Percentiles rank a stretch among this genome's conserved stretches.
phyloP scores from a whole-genome alignment of 2,329 filamentous ascomycete species.

The Mycogone perniciosa region DNA sequence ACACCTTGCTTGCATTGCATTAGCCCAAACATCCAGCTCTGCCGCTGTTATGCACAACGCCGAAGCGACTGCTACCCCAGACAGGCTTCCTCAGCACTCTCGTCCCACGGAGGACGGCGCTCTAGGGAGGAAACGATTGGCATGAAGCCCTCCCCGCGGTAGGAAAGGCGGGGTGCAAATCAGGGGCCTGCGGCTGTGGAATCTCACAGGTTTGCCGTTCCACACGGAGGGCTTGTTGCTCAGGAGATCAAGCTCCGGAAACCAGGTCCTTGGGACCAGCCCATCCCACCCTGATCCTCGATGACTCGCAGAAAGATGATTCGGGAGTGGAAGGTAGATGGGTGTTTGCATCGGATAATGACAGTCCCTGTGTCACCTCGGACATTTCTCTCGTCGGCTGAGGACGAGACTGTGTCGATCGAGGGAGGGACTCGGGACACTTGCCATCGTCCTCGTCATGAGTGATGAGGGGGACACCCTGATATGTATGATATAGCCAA shows the following conservation, averaged over 20 bases:
- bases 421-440: neutral
- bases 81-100: no score
- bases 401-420: neutral
- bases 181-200: neutral
- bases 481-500: no score
- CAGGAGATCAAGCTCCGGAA: neutral
- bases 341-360: neutral
- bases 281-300: constrained; percentile 4
- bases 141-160: no score
- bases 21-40: no score
- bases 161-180: no score
- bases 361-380: neutral
- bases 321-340: constrained; percentile 14
- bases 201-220: neutral
- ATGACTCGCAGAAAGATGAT: constrained; percentile 23
- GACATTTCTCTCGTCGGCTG: neutral
- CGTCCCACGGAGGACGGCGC: no score
- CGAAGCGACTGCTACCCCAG: no score
- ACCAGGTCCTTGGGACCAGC: constrained; percentile 14
- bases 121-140: no score
- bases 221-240: neutral
- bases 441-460: no score
- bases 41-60: no score
- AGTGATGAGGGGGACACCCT: no score
- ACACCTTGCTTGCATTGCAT: no score